Evolutionary conservation across 257 asterid species (phyloP).

Genomic region (Coffea eugenioides): DNA sequence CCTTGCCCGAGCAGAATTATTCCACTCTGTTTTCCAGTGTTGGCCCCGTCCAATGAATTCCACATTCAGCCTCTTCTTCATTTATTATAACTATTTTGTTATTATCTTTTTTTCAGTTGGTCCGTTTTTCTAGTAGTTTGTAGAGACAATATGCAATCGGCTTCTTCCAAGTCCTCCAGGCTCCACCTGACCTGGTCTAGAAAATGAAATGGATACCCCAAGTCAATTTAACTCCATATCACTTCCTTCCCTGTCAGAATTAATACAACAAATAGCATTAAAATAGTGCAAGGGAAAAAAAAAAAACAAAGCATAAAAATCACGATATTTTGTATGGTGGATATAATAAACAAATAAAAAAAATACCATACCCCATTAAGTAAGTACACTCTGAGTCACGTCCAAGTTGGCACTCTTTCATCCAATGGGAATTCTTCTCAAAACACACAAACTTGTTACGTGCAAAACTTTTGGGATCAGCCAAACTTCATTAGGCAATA

Average conservation of each 20-base stretch:
- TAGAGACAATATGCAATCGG: background rate
- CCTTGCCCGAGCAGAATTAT: background rate
- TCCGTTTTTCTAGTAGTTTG: background rate
- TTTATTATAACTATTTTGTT: background rate
- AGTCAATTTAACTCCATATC: constrained; percentile 21
- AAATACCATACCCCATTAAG: background rate
- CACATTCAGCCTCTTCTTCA: constrained; percentile 10
- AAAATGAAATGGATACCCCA: constrained; percentile 14
- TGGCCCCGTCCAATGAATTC: constrained; percentile 33
- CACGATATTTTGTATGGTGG: constrained; percentile 17
- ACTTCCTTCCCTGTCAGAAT: constrained; percentile 20
- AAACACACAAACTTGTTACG: background rate
- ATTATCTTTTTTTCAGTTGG: background rate
- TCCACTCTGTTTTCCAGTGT: background rate
- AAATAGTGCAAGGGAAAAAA: constrained; percentile 1
- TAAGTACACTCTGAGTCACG: background rate
- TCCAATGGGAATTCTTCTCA: background rate
- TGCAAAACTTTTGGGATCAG: background rate
- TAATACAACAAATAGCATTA: constrained; percentile 13
- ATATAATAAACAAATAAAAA: background rate
- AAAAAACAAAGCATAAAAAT: constrained; percentile 24
- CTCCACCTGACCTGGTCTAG: constrained; percentile 11
- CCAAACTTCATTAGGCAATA: background rate
- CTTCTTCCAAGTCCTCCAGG: background rate
- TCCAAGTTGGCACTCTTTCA: background rate